A percentile compares a stretch with the other conserved stretches of the same genome.
phyloP scores from a whole-genome alignment of 2,329 filamentous ascomycete species.

The Microsporum audouinii region DNA sequence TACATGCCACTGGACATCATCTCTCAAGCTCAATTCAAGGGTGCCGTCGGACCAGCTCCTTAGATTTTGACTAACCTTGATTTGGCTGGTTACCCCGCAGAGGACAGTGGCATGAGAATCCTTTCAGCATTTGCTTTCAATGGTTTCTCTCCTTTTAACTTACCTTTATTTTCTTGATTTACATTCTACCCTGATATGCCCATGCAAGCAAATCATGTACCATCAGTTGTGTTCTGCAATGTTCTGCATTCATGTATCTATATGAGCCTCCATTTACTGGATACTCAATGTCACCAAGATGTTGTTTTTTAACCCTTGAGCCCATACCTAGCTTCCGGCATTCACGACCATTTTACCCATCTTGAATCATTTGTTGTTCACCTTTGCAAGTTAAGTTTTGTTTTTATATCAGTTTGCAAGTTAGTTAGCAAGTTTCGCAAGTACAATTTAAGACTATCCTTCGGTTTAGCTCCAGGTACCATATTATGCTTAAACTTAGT shows the following conservation, averaged over 20 bases:
- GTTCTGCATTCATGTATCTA: conserved; percentile 9
- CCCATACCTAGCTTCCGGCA: not conserved
- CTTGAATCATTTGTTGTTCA: not conserved
- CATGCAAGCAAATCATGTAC: conserved; percentile 6
- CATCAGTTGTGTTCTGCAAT: conserved; percentile 7
- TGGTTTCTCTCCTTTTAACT: not conserved
- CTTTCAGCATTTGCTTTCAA: not conserved
- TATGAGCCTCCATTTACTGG: conserved; percentile 4
- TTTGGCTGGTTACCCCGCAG: not conserved
- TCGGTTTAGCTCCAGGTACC: not conserved
- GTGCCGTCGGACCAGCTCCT: not conserved
- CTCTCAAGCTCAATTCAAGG: not conserved
- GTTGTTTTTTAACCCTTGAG: conserved; percentile 5
- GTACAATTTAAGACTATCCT: not conserved
- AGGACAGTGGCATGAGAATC: not conserved
- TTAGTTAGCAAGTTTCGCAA: not conserved
- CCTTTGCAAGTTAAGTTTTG: not conserved
- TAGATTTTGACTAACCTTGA: not conserved
- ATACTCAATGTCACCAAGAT: not conserved
- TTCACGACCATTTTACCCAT: not conserved
- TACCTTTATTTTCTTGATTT: conserved; percentile 2
- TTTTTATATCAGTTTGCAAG: not conserved
- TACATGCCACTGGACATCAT: no score
- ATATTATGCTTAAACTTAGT: not conserved
- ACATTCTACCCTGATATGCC: conserved; percentile 1